Evolutionary conservation across 768 basidiomycete species (phyloP), one percentile per base, ranked within the genome.

Genomic region (Phlegmacium glaucopus): DNA sequence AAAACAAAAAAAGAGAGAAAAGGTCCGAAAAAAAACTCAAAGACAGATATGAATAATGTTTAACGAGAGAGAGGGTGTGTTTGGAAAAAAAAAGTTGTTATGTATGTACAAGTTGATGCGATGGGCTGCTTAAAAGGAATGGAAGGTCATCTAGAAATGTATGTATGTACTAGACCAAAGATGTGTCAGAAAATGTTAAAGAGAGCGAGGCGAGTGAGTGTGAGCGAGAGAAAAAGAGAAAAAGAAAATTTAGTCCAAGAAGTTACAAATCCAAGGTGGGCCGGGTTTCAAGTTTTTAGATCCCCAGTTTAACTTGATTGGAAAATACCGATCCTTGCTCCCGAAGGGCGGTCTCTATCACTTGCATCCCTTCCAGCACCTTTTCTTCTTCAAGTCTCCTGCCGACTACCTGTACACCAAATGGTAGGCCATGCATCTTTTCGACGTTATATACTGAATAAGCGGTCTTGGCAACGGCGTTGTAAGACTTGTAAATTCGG

Each of bases 351-450:
- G 51, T 61, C 56, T 74, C 69, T 16, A 74, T 65, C 26, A 87
- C 70, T 55, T 78, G 77, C 80, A 87, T 86, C 2, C 79, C 83
- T 56, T 81, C 78, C 6, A 88, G 52, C 2, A 85, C 85, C 57
- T 82, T n/a, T n/a, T n/a, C n/a, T n/a, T n/a, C n/a, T n/a, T n/a
- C n/a, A n/a, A n/a, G n/a, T n/a, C n/a, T n/a, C 39, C 74, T 66
- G 2, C 83, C 84, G 1, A 79, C 72, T 28, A 88, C 62, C 58
- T 88, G 85, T 9, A 87, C 77, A 1, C 83, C 82, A 2, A 88
- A 58, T 0, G 87, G 85, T 4, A 87, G 66, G 7, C 85, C 85
- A 47, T 82, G 74, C 81, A 86, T 85, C 49, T 75, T 72, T 11
- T 76, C 65, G 1, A 78, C 72, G 42, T 86, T 75, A 44, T 87